Conservation (phyloP, 148 eudicot species). For the Vaccinium macrocarpon region DNA sequence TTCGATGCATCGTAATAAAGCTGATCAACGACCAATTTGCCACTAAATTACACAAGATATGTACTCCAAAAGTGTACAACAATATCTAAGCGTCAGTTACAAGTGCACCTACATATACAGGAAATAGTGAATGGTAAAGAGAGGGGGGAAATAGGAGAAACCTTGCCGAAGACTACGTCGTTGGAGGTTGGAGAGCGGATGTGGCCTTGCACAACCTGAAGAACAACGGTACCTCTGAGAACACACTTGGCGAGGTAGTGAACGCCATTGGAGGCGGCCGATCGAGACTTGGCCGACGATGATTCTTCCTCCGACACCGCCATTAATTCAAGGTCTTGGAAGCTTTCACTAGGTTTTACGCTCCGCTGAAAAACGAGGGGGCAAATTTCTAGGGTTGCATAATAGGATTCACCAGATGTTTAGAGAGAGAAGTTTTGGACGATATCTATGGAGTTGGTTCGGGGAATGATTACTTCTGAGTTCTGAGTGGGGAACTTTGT, state of each 20-base stretch:
- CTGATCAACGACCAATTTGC: slow-evolving; percentile 1
- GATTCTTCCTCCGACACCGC: slow-evolving; percentile 86
- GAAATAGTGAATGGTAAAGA: background rate
- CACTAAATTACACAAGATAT: background rate
- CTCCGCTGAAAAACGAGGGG: background rate
- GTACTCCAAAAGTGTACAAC: background rate
- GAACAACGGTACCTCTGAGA: slow-evolving; percentile 75
- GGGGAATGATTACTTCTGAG: no score
- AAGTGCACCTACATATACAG: background rate
- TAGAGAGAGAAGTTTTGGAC: background rate
- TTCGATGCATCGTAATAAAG: background rate
- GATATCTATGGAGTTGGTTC: background rate
- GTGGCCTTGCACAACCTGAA: slow-evolving; percentile 71
- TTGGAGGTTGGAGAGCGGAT: slow-evolving; percentile 71
- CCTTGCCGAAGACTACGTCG: slow-evolving; percentile 86
- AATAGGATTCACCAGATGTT: background rate
- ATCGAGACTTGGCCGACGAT: slow-evolving; percentile 48
- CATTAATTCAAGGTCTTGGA: slow-evolving; percentile 25
- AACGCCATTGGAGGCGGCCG: slow-evolving; percentile 37
- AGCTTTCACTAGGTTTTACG: background rate
- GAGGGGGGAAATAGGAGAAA: slow-evolving; percentile 10
- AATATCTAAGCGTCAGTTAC: background rate
- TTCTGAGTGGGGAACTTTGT: background rate
- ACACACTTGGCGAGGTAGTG: slow-evolving; percentile 77
- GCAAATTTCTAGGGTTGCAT: slow-evolving; percentile 6